Conservation (phyloP, 768 basidiomycete genomes). For the Boletus barrowsii region DNA sequence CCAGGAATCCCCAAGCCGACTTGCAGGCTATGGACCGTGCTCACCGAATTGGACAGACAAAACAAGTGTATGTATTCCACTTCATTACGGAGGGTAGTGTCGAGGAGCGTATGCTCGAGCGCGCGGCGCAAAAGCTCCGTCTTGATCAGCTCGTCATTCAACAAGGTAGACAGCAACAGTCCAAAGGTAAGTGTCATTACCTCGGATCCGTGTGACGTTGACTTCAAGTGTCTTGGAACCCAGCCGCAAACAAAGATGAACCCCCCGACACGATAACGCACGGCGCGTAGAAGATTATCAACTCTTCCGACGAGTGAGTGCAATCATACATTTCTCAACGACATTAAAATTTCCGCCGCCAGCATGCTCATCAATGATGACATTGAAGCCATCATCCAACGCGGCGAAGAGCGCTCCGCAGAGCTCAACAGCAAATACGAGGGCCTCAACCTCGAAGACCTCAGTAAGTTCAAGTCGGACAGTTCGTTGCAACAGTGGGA, state of each 20-base stretch:
- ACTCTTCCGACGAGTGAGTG: conserved; percentile 65
- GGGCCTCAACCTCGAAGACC: conserved; percentile 85
- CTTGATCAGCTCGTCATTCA: conserved; percentile 97
- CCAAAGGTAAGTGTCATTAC: conserved; percentile 56
- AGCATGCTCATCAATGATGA: conserved; percentile 82
- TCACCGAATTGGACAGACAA: conserved; percentile 93
- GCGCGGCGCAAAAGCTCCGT: conserved; percentile 89
- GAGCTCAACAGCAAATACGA: conserved; percentile 92
- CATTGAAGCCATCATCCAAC: conserved; percentile 90
- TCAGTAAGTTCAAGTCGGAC: conserved; percentile 96
- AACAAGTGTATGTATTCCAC: conserved; percentile 85
- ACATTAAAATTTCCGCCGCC: background rate
- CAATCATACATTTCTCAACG: background rate
- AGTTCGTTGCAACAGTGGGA: conserved; percentile 93
- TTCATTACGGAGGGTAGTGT: conserved; percentile 87
- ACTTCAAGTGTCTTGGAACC: conserved; percentile 1
- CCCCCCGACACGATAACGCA: conserved; percentile 97
- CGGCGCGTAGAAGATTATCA: conserved; percentile 96
- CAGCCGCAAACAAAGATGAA: conserved; percentile 92
- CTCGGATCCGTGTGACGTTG: background rate
- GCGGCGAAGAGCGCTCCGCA: conserved; percentile 85
- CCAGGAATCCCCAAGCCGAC: conserved; percentile 97
- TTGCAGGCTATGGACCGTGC: conserved; percentile 98
- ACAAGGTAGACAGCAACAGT: conserved; percentile 80
- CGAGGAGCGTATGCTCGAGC: conserved; percentile 87